These are phyloP conservation scores for Lipomyces oligophaga DNA, from an alignment of 805 yeast species.

Conservation along the genomic window DNA sequence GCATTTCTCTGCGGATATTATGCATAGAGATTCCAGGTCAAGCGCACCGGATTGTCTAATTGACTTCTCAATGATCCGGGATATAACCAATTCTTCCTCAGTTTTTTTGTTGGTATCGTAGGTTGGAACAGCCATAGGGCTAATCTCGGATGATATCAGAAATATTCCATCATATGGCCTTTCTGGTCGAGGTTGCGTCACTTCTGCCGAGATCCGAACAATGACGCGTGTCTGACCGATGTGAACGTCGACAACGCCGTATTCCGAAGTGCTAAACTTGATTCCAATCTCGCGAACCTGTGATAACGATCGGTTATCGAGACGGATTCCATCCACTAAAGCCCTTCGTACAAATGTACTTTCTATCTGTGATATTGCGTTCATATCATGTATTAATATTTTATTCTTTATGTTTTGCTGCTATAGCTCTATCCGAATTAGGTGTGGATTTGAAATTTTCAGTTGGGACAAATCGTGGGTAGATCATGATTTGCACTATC, in stretches of 20 bases:
- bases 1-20: slow-evolving; percentile 83
- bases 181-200: slow-evolving; percentile 78
- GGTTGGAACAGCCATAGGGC: slow-evolving; percentile 84
- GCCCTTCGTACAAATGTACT: slow-evolving; percentile 57
- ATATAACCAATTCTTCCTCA: slow-evolving; percentile 76
- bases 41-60: slow-evolving; percentile 85
- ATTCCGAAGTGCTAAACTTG: slow-evolving; percentile 55
- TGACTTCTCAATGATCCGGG: slow-evolving; percentile 85
- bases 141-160: slow-evolving; percentile 75
- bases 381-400: slow-evolving; percentile 58
- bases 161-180: slow-evolving; percentile 93
- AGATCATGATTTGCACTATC: background rate
- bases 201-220: slow-evolving; percentile 69
- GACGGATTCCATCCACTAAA: slow-evolving; percentile 57
- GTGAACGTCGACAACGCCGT: slow-evolving; percentile 74
- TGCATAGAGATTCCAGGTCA: slow-evolving; percentile 86
- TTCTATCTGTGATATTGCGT: slow-evolving; percentile 68
- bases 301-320: slow-evolving; percentile 64
- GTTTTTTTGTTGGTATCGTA: slow-evolving; percentile 68
- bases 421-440: slow-evolving; percentile 1
- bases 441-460: background rate
- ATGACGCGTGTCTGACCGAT: slow-evolving; percentile 73
- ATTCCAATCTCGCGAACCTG: slow-evolving; percentile 66
- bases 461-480: background rate
- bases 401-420: too few species aligned